Conservation (phyloP, 2,329 filamentous ascomycete species). For the Pseudovirgaria hyperparasitica region DNA sequence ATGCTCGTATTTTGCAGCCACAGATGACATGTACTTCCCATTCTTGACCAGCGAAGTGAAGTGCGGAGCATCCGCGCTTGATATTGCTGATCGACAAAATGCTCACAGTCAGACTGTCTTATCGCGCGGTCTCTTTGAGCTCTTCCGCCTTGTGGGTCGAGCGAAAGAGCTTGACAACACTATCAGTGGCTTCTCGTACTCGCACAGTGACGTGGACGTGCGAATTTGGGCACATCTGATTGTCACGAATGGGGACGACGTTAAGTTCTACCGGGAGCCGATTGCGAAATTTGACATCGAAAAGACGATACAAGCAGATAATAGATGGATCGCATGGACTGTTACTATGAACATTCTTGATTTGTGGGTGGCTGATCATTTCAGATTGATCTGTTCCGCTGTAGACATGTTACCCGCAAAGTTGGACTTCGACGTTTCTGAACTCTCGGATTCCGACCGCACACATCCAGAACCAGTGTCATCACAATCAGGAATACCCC, state of each 20-base stretch:
- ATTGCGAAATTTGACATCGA: slow-evolving; percentile 1
- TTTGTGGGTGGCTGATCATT: slow-evolving; percentile 2
- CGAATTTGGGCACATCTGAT: slow-evolving; percentile 4
- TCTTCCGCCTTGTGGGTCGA: slow-evolving; percentile 2
- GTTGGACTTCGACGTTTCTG: slow-evolving; percentile 1
- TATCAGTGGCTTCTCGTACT: slow-evolving; percentile 2
- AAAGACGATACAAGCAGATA: background rate
- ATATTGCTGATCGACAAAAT: slow-evolving; percentile 11
- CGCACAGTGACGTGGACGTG: slow-evolving; percentile 1
- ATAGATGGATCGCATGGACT: background rate
- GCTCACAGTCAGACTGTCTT: slow-evolving; percentile 7
- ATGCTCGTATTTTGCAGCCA: slow-evolving; percentile 9
- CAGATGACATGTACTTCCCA: slow-evolving; percentile 10
- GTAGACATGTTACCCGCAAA: slow-evolving; percentile 3
- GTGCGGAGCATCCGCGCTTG: slow-evolving; percentile 7
- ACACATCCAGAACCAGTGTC: slow-evolving; percentile 4
- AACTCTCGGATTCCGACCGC: no score
- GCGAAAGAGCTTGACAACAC: slow-evolving; percentile 1
- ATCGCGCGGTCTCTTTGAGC: slow-evolving; percentile 1
- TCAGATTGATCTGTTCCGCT: slow-evolving; percentile 2
- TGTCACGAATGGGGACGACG: slow-evolving; percentile 3
- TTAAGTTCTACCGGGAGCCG: slow-evolving; percentile 3
- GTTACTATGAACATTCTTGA: slow-evolving; percentile 4
- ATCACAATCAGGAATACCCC: slow-evolving; percentile 5
- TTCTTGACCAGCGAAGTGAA: slow-evolving; percentile 12